phyloP scores from a whole-genome alignment of 345 rosid species.

The Hevea brasiliensis region DNA sequence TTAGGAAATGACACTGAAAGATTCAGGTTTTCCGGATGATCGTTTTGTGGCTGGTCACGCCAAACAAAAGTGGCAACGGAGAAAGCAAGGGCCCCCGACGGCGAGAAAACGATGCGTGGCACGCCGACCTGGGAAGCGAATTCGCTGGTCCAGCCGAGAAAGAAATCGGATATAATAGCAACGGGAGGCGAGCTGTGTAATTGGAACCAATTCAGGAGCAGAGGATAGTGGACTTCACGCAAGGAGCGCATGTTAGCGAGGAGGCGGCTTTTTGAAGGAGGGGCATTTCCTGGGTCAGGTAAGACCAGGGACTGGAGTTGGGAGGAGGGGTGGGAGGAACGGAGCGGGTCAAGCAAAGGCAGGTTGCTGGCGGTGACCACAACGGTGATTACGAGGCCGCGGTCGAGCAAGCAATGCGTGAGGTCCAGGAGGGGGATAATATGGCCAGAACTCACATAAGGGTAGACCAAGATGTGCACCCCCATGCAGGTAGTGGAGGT shows the following conservation, averaged over 20 bases:
- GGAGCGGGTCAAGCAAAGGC: slow-evolving; percentile 41
- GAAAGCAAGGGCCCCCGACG: slow-evolving; percentile 44
- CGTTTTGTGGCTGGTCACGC: slow-evolving; percentile 27
- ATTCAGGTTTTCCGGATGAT: not conserved
- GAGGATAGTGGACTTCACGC: slow-evolving; percentile 39
- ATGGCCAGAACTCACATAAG: slow-evolving; percentile 62
- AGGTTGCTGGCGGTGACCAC: slow-evolving; percentile 43
- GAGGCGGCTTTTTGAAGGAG: not conserved
- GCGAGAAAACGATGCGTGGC: slow-evolving; percentile 53
- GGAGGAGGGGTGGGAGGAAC: slow-evolving; percentile 34
- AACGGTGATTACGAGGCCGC: slow-evolving; percentile 48
- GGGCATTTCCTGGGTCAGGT: slow-evolving; percentile 23
- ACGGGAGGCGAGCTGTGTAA: slow-evolving; percentile 48
- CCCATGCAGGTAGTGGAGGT: not conserved
- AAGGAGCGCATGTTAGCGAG: slow-evolving; percentile 15
- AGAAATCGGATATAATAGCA: slow-evolving; percentile 61
- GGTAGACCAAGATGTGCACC: slow-evolving; percentile 51
- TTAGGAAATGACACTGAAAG: slow-evolving; percentile 29
- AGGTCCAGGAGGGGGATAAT: slow-evolving; percentile 71
- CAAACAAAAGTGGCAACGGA: slow-evolving; percentile 24
- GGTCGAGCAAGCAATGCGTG: slow-evolving; percentile 44
- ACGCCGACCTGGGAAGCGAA: slow-evolving; percentile 48
- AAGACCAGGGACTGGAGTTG: slow-evolving; percentile 26
- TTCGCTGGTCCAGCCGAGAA: slow-evolving; percentile 66
- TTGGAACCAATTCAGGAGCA: slow-evolving; percentile 42